Base-by-base conservation (phyloP, 202 grass and related monocot genomes). In the Eragrostis tef region DNA sequence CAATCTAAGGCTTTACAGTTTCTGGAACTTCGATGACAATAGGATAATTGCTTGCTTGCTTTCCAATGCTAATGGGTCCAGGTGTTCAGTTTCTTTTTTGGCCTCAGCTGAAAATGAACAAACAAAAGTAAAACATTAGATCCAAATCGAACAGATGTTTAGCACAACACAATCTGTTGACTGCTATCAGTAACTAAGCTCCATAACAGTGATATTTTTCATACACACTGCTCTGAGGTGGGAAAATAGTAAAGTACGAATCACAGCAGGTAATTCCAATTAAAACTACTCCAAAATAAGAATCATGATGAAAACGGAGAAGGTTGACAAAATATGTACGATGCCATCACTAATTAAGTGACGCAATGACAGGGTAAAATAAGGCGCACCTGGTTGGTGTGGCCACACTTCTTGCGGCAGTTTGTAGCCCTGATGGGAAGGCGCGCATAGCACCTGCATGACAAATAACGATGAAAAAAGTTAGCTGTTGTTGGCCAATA, bases 321-420 rank as follows among this genome's bases (percentile, higher is more conserved):
- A 53, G 15, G 16, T 53, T 53, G 4, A 17, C 5, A 6, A 53
- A 1, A 7, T n/a, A 53, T 19, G 3, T 6, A 53, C 15, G 15
- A 53, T 2, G 16, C 15, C 4, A 7, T 7, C 16, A 14, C 6
- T 19, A 7, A 19, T 3, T n/a, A 7, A 19, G 15, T n/a, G 6
- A 53, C 19, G 17, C 6, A 2, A n/a, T 19, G 5, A 7, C 50
- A 53, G 6, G 15, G 16, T 6, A 19, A 52, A 52, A 52, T 17
- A 17, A 19, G 16, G 41, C 39, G 44, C 21, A 87, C 85, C 85
- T 88, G 44, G 47, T 83, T 78, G 65, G 52, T 88, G 86, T 88
- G 86, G 51, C 80, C 80, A 67, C 86, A 79, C 17, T 88, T 84
- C 51, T 87, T 87, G 21, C 86, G 80, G 80, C 86, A 88, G 52